These are phyloP conservation scores for Fusarium kyushuense DNA, from an alignment of 2,329 filamentous ascomycete genomes.

Conservation along the genomic window DNA sequence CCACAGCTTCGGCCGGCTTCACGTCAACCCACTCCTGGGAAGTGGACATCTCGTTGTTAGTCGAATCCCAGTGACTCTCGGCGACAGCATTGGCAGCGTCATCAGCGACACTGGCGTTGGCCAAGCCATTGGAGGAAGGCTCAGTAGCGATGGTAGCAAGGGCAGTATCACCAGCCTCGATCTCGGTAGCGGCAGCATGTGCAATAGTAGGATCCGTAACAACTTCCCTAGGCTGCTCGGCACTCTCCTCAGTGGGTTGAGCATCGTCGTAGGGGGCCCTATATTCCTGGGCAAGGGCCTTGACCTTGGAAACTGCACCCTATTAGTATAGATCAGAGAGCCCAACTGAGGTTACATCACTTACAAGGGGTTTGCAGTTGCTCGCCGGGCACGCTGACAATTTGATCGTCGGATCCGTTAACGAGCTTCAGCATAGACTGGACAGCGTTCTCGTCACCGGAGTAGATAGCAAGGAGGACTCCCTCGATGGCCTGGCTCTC, in stretches of 20 bases:
- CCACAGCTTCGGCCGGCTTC: constrained; percentile 77
- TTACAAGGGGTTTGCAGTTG: constrained; percentile 78
- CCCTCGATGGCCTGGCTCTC: constrained; percentile 87
- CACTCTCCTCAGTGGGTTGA: constrained; percentile 50
- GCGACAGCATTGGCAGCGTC: constrained; percentile 70
- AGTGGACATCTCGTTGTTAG: constrained; percentile 57
- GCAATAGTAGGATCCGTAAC: constrained; percentile 74
- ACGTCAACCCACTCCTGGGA: constrained; percentile 78
- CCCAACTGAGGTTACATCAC: constrained; percentile 49
- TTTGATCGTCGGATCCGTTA: constrained; percentile 75
- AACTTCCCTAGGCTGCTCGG: constrained; percentile 51
- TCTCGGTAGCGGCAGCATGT: constrained; percentile 76
- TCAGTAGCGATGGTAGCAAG: constrained; percentile 57
- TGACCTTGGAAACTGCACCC: constrained; percentile 53
- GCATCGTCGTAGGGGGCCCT: constrained; percentile 57
- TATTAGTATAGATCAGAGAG: constrained; percentile 36
- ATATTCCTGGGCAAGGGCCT: constrained; percentile 65
- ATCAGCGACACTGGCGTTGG: constrained; percentile 65
- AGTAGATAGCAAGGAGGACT: constrained; percentile 81
- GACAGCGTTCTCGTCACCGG: constrained; percentile 80
- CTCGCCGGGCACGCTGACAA: constrained; percentile 73
- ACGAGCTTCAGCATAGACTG: constrained; percentile 82
- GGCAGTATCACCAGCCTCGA: constrained; percentile 62
- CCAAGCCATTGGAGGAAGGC: constrained; percentile 55
- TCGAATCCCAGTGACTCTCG: constrained; percentile 73